Base-by-base conservation (phyloP, 306 rosid species). In the Senna siamea region DNA sequence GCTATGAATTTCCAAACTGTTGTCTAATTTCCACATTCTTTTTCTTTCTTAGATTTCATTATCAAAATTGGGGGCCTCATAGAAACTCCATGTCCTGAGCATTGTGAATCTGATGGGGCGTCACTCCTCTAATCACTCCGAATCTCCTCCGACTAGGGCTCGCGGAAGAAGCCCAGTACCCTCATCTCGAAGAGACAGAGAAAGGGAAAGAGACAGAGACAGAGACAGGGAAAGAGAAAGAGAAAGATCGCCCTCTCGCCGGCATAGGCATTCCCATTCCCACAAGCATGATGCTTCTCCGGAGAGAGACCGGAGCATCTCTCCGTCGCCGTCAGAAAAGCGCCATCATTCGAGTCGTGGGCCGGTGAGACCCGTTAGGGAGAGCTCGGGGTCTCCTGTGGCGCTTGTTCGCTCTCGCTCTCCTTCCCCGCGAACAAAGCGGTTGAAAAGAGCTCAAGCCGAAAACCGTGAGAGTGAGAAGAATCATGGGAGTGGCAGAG, bases 351-450 rank as follows among this genome's bases (percentile, higher is more conserved):
- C 76, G 0, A 61, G 48, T 70, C 74, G 50, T 10, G 79, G 72
- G 50, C 75, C 77, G 40, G 79, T 73, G 0, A 85, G 75, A 73
- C 82, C 58, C 41, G 72, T 13, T 34, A 78, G 74, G 53, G 72
- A 52, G 30, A 69, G 44, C 38, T 80, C 90, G 3, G 46, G 28
- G 61, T 79, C 84, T n/a, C 84, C 84, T 20, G 75, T 73, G 22
- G 75, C 83, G 47, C 66, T 57, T 35, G 74, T 87, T 41, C 66
- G 43, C 38, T 48, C 81, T 32, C 80, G 56, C 9, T 90, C 92
- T 60, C 89, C 80, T 55, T 85, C 96, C 55, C 90, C 93, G 2
- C 83, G 87, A 22, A 75, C 93, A 3, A 90, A 86, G 70, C 78
- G 87, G 56, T 74, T 82, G 66, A 89, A 69, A 84, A 85, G 63